phyloP scores from a whole-genome alignment of 2,329 filamentous ascomycete genomes.

The Arthrobotrys megalospora region DNA sequence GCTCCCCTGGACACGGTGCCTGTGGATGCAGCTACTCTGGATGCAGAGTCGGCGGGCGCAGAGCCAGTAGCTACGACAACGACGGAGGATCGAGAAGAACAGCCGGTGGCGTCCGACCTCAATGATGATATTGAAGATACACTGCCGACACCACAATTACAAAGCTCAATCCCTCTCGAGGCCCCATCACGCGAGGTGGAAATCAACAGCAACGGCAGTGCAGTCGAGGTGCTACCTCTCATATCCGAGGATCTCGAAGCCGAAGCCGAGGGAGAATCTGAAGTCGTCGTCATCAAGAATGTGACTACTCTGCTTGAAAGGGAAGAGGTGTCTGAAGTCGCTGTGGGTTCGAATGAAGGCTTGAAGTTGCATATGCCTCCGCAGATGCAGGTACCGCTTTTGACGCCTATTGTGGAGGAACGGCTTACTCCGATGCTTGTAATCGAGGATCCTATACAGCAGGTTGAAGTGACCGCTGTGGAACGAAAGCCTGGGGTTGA shows the following conservation, averaged over 20 bases:
- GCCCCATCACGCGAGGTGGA: conserved; percentile 1
- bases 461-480: background rate
- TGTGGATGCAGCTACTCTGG: too few species aligned
- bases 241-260: conserved; percentile 39
- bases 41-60: background rate
- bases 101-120: background rate
- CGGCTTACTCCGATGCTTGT: conserved; percentile 16
- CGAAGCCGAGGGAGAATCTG: conserved; percentile 10
- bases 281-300: background rate
- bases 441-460: background rate
- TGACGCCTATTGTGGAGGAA: conserved; percentile 47
- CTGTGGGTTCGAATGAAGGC: background rate
- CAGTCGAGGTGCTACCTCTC: conserved; percentile 34
- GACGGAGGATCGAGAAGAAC: background rate
- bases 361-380: conserved; percentile 4
- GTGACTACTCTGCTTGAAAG: background rate
- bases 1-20: too few species aligned
- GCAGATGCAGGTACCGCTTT: conserved; percentile 23
- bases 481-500: background rate
- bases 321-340: background rate
- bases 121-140: background rate
- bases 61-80: background rate
- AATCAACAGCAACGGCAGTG: conserved; percentile 10
- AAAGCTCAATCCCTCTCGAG: conserved; percentile 1
- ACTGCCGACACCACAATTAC: background rate